phyloP scores from a whole-genome alignment of 1,284 basidiomycete species.

The Apiotrichum laibachii region DNA sequence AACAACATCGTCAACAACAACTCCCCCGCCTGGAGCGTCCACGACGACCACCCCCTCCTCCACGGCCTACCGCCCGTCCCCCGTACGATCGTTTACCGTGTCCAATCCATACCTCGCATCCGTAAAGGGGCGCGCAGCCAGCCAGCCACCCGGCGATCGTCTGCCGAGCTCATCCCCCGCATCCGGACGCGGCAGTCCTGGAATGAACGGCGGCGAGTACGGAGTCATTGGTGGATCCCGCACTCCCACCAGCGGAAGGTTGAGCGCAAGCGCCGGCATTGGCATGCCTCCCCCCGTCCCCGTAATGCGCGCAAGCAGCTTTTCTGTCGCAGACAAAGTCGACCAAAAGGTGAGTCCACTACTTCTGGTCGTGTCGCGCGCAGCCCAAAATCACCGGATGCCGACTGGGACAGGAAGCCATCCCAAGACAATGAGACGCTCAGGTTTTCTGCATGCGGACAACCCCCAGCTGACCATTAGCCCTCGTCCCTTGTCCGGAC shows the following conservation, averaged over 20 bases:
- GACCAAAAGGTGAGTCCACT: constrained; percentile 13
- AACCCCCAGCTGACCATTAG: constrained; percentile 27
- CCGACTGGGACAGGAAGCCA: no score
- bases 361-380: no score
- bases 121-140: constrained; percentile 38
- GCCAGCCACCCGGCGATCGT: constrained; percentile 42
- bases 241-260: constrained; percentile 24
- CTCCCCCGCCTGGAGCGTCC: not conserved
- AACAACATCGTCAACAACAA: constrained; percentile 9
- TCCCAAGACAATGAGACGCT: not conserved
- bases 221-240: constrained; percentile 48
- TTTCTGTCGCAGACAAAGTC: constrained; percentile 31
- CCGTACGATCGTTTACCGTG: constrained; percentile 21
- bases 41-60: not conserved
- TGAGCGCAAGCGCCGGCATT: not conserved
- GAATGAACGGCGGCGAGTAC: constrained; percentile 27
- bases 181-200: constrained; percentile 37
- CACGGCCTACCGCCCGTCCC: constrained; percentile 17
- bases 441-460: not conserved
- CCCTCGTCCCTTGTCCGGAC: constrained; percentile 36
- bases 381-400: no score
- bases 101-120: constrained; percentile 22
- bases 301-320: constrained; percentile 42
- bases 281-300: constrained; percentile 8
- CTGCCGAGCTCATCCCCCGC: constrained; percentile 33